Evolutionary conservation across 176 grass and related monocot genomes (phyloP).

Genomic region (Melocanna baccifera): DNA sequence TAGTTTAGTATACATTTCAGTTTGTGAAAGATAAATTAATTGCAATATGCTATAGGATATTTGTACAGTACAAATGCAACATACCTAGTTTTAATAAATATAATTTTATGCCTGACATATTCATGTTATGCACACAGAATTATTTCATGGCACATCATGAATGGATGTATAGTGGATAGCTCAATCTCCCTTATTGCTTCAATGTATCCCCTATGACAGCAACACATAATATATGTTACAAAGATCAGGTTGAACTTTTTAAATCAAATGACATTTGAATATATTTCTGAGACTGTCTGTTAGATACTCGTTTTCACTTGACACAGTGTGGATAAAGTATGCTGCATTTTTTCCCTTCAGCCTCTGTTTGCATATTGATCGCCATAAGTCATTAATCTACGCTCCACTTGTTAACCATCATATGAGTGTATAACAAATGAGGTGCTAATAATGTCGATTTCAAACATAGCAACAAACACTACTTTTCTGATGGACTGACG

Average conservation of each 20-base stretch:
- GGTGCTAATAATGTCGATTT: too few species aligned
- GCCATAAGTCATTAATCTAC: not conserved
- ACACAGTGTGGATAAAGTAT: not conserved
- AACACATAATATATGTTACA: not conserved
- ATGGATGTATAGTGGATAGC: too few species aligned
- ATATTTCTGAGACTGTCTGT: not conserved
- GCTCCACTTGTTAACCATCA: not conserved
- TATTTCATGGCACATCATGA: too few species aligned
- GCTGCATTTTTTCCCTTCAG: not conserved
- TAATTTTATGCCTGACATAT: too few species aligned
- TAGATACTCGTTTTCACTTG: not conserved
- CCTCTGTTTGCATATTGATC: not conserved
- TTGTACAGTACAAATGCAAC: too few species aligned
- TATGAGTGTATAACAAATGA: too few species aligned
- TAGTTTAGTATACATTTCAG: too few species aligned
- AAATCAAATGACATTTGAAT: not conserved
- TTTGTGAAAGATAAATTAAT: too few species aligned
- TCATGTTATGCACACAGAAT: too few species aligned
- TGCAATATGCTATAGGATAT: too few species aligned
- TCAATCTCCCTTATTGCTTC: constrained; percentile 90
- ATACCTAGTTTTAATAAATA: too few species aligned
- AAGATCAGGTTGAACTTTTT: not conserved
- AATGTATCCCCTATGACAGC: constrained; percentile 83
- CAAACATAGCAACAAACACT: not conserved
- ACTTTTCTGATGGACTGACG: not conserved